These are phyloP conservation scores for Santalum album DNA, from an alignment of 164 flowering plant species.

Conservation along the genomic window DNA sequence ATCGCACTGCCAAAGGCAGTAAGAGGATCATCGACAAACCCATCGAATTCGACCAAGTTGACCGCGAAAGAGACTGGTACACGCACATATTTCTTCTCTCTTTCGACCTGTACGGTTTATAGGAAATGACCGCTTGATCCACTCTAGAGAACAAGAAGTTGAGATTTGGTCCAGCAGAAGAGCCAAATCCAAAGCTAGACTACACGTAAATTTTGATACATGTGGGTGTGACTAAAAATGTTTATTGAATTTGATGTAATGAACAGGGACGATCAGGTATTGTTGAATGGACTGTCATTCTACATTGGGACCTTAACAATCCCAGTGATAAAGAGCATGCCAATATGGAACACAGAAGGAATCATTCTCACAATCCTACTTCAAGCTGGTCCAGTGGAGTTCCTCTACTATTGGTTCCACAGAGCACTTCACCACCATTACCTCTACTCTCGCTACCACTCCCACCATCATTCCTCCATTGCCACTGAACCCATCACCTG, in stretches of 20 bases:
- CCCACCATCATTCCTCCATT: slow-evolving; percentile 40
- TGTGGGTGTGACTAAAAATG: no score
- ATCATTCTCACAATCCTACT: slow-evolving; percentile 16
- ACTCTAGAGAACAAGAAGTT: no score
- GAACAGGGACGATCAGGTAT: slow-evolving; percentile 41
- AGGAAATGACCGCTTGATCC: no score
- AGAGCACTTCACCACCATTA: slow-evolving; percentile 38
- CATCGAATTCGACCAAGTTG: background rate
- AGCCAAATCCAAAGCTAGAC: no score
- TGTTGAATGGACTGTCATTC: slow-evolving; percentile 22
- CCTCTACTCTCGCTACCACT: slow-evolving; percentile 38
- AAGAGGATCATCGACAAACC: background rate
- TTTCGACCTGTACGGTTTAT: no score
- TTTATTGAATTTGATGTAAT: no score
- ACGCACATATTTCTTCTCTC: no score
- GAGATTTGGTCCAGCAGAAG: no score
- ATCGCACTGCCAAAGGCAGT: background rate
- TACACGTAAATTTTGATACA: no score
- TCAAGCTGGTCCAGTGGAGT: slow-evolving; percentile 31
- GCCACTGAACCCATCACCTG: slow-evolving; percentile 38
- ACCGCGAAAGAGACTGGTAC: background rate
- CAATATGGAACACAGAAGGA: slow-evolving; percentile 26
- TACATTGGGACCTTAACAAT: slow-evolving; percentile 4
- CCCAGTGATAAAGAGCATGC: slow-evolving; percentile 3
- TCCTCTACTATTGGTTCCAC: slow-evolving; percentile 37